Evolutionary conservation across 1,284 basidiomycete species (phyloP), one percentile per base, ranked within the genome.

Genomic region (Acaromyces ingoldii): DNA sequence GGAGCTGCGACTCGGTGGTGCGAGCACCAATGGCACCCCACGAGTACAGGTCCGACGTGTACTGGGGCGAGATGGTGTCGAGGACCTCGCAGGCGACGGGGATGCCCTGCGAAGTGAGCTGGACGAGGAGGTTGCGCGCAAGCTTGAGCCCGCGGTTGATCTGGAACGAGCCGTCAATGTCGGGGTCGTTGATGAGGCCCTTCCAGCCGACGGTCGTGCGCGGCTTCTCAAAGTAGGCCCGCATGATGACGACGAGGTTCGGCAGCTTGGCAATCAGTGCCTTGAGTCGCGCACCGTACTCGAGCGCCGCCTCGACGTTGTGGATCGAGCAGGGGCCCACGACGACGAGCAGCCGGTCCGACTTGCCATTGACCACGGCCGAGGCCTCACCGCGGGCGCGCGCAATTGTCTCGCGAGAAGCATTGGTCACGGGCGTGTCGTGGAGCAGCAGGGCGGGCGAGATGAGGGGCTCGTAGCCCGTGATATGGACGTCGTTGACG

Each of bases 21-120:
- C 93, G 83, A 1, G 95, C 93, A 38, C 93, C 93, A 61, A 97
- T 97, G 4, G 93, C 93, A 45, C 93, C 93, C 93, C 93, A 98
- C 47, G 89, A 89, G 72, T 86, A 87, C 51, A 95, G 76, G 69
- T 83, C 82, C 47, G 80, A 79, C 36, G 80, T 78, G 78, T 79
- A 82, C 76, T 82, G 80, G 21, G 78, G 78, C 29, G 73, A 76
- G 56, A 78, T 78, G 45, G 78, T 79, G 58, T 81, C 93, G 53
- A 98, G 84, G 38, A 98, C 83, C 77, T 98, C 95, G 60, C 88
- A 90, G 17, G 91, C 93, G 39, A 96, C 88, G 10, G 93, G 92
- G 7, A 98, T 79, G 49, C 93, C 93, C 38, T 88, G 79, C 60
- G 88, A 80, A 33, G 89, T 91, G 57, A 98, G 81, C 70, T 95